Percentiles rank a stretch among this genome's conserved stretches.
These are phyloP conservation scores for Naganishia cerealis DNA, from an alignment of 1,284 basidiomycete genomes.

Conservation along the genomic window DNA sequence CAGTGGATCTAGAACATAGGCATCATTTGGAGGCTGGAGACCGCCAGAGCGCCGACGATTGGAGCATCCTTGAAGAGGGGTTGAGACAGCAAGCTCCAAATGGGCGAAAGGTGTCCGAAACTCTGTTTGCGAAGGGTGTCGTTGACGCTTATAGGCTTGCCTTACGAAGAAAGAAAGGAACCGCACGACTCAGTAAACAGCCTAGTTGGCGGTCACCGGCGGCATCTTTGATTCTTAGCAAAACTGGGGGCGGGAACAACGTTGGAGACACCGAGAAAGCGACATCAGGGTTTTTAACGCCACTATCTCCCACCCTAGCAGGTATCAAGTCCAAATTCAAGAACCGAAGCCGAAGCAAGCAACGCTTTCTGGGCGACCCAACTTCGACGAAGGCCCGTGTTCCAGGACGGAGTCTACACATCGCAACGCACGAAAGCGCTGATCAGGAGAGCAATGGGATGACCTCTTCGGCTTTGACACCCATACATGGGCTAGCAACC, in stretches of 20 bases:
- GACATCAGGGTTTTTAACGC: conserved; percentile 4
- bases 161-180: conserved; percentile 26
- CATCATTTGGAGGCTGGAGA: conserved; percentile 41
- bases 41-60: conserved; percentile 75
- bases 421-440: not conserved
- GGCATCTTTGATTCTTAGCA: conserved; percentile 21
- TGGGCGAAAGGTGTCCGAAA: conserved; percentile 21
- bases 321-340: conserved; percentile 22
- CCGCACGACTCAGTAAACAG: conserved; percentile 18
- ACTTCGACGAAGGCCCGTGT: not conserved
- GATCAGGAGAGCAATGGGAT: not conserved
- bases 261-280: not conserved
- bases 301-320: conserved; percentile 15
- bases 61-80: conserved; percentile 73
- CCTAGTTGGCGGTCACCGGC: conserved; percentile 27
- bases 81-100: conserved; percentile 29
- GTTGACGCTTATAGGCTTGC: conserved; percentile 35
- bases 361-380: not conserved
- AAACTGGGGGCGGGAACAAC: conserved; percentile 1
- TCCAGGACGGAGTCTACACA: not conserved
- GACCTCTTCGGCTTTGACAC: not conserved
- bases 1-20: not conserved
- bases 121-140: conserved; percentile 33
- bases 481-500: not conserved
- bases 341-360: conserved; percentile 7